These are phyloP conservation scores for Phialophora tarda DNA, from an alignment of 2,329 filamentous ascomycete species.

Conservation along the genomic window DNA sequence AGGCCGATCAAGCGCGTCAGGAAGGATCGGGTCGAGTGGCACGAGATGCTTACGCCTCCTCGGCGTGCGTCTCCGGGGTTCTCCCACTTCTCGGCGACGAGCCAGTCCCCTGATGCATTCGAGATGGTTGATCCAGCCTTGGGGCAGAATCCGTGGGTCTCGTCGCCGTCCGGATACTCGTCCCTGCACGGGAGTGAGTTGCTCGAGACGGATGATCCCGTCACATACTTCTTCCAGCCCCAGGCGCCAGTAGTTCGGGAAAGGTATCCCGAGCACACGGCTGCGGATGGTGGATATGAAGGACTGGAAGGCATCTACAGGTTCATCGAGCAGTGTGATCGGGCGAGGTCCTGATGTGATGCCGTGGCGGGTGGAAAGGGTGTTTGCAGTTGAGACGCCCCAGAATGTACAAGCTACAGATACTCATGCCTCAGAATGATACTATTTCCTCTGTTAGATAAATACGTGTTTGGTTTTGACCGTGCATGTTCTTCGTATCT, in stretches of 20 bases:
- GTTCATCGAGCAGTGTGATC: conserved; percentile 69
- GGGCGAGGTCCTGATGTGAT: conserved; percentile 43
- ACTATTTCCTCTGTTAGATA: background rate
- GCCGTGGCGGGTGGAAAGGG: background rate
- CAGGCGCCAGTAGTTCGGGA: conserved; percentile 8
- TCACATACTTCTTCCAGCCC: conserved; percentile 39
- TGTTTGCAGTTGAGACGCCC: background rate
- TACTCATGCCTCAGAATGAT: conserved; percentile 2
- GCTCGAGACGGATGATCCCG: conserved; percentile 43
- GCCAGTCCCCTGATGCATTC: conserved; percentile 29
- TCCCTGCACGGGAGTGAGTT: conserved; percentile 61
- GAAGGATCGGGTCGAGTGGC: conserved; percentile 59
- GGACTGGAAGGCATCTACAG: conserved; percentile 69
- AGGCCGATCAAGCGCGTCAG: conserved; percentile 41
- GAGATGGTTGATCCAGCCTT: conserved; percentile 46
- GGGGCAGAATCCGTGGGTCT: conserved; percentile 60
- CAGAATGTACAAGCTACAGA: background rate
- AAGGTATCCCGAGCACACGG: conserved; percentile 24
- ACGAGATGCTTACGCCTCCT: conserved; percentile 61
- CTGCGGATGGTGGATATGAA: conserved; percentile 54
- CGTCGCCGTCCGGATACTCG: conserved; percentile 61
- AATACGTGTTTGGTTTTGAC: background rate
- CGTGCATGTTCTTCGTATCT: background rate
- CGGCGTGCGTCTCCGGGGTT: conserved; percentile 31
- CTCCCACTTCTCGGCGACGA: conserved; percentile 41